Percentiles rank a stretch among this genome's conserved stretches.
Conservation (phyloP, 1,139 yeast species). For the Candida sanyaensis region DNA sequence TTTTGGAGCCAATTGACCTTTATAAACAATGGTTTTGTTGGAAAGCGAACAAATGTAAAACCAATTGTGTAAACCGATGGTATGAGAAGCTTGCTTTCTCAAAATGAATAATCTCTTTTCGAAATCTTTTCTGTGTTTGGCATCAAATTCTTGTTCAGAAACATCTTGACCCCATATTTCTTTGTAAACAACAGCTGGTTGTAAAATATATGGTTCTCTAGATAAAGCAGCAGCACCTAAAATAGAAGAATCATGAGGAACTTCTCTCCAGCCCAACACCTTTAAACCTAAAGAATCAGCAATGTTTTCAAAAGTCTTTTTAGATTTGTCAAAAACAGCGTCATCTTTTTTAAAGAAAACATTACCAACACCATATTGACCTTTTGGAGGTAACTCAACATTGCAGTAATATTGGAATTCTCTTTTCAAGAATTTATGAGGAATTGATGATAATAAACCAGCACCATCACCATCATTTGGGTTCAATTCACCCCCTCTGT, state of each 20-base stretch:
- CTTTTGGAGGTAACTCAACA: slow-evolving; percentile 65
- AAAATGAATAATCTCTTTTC: slow-evolving; percentile 83
- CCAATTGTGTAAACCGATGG: slow-evolving; percentile 95
- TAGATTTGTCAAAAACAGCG: slow-evolving; percentile 63
- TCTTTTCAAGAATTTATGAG: slow-evolving; percentile 81
- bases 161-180: slow-evolving; percentile 53
- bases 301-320: slow-evolving; percentile 74
- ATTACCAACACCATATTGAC: slow-evolving; percentile 95
- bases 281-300: slow-evolving; percentile 76
- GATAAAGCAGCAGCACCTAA: slow-evolving; percentile 94
- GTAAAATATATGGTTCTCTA: slow-evolving; percentile 88
- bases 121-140: slow-evolving; percentile 61
- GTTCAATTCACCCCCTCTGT: slow-evolving; percentile 96
- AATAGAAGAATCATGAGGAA: slow-evolving; percentile 92
- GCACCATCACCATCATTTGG: slow-evolving; percentile 99
- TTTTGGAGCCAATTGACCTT: slow-evolving; percentile 95
- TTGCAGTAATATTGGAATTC: slow-evolving; percentile 74
- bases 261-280: slow-evolving; percentile 93
- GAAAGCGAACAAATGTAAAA: slow-evolving; percentile 94
- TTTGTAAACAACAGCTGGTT: slow-evolving; percentile 78
- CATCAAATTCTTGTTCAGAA: slow-evolving; percentile 56
- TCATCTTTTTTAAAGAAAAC: slow-evolving; percentile 86
- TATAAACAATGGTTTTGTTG: slow-evolving; percentile 88
- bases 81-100: slow-evolving; percentile 86
- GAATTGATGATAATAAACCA: slow-evolving; percentile 91